phyloP scores from a whole-genome alignment of 257 asterid species.

The Jasminum sambac region DNA sequence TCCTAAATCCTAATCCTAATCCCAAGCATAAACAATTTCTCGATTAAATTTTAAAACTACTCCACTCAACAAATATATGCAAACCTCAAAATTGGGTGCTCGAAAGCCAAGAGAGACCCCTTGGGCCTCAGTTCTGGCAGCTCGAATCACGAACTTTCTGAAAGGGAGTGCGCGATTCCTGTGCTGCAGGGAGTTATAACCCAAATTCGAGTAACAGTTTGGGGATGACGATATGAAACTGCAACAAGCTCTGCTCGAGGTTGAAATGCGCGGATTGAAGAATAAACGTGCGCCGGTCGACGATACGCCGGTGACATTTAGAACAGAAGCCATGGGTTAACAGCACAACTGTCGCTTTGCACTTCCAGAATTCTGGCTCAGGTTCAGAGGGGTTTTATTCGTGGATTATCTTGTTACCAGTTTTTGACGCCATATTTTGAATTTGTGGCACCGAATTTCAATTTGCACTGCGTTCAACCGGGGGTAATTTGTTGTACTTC shows the following conservation, averaged over 20 bases:
- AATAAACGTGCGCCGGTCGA: conserved; percentile 38
- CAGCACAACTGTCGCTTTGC: not conserved
- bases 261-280: conserved; percentile 26
- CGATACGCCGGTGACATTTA: conserved; percentile 41
- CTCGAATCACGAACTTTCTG: conserved; percentile 61
- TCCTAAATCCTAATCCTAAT: not conserved
- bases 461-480: too few species aligned
- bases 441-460: too few species aligned
- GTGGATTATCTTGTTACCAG: not conserved
- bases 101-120: conserved; percentile 71
- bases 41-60: not conserved
- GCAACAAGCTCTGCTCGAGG: conserved; percentile 8
- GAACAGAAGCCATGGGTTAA: conserved; percentile 53
- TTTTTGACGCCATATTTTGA: too few species aligned
- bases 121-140: conserved; percentile 78
- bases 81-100: conserved; percentile 72
- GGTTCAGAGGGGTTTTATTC: not conserved
- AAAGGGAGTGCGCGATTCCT: conserved; percentile 30
- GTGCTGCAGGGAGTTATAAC: conserved; percentile 35
- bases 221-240: conserved; percentile 37
- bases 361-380: not conserved
- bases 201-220: conserved; percentile 37
- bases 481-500: too few species aligned
- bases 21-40: not conserved
- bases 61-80: not conserved